These are phyloP conservation scores for Argentina anserina DNA, from an alignment of 306 rosid genomes.

Conservation along the genomic window DNA sequence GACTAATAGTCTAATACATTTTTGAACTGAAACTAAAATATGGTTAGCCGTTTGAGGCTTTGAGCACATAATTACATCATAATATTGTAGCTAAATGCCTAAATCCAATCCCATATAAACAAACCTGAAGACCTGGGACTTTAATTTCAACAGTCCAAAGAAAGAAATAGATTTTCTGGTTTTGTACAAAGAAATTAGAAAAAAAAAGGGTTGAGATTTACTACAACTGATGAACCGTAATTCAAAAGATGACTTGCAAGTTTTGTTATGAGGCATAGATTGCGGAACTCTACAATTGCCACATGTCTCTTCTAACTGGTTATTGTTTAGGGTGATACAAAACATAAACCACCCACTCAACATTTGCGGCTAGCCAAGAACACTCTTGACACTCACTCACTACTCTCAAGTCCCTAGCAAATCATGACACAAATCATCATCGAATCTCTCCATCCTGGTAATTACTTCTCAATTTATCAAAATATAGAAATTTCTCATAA, in stretches of 20 bases:
- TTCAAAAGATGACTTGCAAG: neutral
- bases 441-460: neutral
- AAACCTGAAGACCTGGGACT: neutral
- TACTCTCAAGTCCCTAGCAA: neutral
- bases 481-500: neutral
- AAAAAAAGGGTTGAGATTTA: neutral
- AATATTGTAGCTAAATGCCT: neutral
- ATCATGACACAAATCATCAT: neutral
- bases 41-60: neutral
- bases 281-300: neutral
- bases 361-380: constrained; percentile 20
- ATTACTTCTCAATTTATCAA: neutral
- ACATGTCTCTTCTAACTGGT: neutral
- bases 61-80: neutral
- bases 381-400: neutral
- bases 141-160: neutral
- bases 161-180: neutral
- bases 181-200: neutral
- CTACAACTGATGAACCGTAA: neutral
- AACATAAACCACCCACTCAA: constrained; percentile 8
- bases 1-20: neutral
- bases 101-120: neutral
- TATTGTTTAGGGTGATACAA: neutral
- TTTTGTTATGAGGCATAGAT: neutral
- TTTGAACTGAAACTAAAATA: constrained; percentile 2